Percentiles rank a stretch among this genome's conserved stretches.
These are phyloP conservation scores for Mycena floridula DNA, from an alignment of 768 basidiomycete genomes.

Conservation along the genomic window DNA sequence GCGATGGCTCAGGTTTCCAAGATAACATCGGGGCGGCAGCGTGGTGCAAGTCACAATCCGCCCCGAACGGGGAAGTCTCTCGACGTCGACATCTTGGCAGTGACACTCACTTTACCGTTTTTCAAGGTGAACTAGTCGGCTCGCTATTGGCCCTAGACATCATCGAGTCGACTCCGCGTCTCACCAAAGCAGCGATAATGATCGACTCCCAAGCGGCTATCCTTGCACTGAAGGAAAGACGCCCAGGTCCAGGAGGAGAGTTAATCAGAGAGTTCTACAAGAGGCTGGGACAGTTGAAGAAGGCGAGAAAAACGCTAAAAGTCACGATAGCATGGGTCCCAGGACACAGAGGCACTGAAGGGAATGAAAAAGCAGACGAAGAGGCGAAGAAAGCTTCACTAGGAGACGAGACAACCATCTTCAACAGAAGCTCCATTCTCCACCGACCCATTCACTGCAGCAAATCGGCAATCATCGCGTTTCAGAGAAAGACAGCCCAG, in stretches of 20 bases:
- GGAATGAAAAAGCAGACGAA: conserved; percentile 16
- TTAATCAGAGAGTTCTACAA: not conserved
- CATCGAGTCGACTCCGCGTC: not conserved
- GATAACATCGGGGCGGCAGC: conserved; percentile 10
- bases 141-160: conserved; percentile 7
- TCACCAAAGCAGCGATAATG: not conserved
- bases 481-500: not conserved
- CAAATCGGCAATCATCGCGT: conserved; percentile 1
- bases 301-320: not conserved
- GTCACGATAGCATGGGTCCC: conserved; percentile 12
- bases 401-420: not conserved
- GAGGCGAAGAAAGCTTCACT: conserved; percentile 13
- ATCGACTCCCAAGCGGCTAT: conserved; percentile 13
- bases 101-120: conserved; percentile 7
- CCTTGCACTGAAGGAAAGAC: not conserved
- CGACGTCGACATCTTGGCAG: conserved; percentile 2
- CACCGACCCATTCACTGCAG: conserved; percentile 1
- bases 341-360: conserved; percentile 15
- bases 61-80: not conserved
- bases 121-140: conserved; percentile 12
- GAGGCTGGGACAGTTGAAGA: not conserved
- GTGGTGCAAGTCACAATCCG: not conserved
- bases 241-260: not conserved
- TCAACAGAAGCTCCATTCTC: not conserved
- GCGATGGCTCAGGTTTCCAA: conserved; percentile 11